Conservation (phyloP, 768 basidiomycete species). For the Boletus reticuloceps region DNA sequence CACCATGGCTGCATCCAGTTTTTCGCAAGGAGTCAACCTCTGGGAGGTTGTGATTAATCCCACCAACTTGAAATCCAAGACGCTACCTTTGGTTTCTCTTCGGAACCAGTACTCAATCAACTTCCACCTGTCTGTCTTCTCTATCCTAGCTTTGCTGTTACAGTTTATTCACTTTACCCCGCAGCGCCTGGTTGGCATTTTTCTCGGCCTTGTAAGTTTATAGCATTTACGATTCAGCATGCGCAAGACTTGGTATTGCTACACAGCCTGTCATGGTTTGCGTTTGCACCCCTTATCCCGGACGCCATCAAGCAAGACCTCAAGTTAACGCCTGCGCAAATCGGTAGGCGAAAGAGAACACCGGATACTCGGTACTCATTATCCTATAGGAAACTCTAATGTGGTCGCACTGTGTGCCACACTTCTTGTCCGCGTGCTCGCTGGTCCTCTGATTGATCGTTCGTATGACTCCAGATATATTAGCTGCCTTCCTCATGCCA, state of each 20-base stretch:
- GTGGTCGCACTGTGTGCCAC: conserved; percentile 47
- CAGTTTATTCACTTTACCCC: background rate
- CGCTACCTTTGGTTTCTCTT: conserved; percentile 1
- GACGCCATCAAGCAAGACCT: conserved; percentile 55
- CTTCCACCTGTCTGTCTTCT: conserved; percentile 4
- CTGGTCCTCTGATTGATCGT: conserved; percentile 52
- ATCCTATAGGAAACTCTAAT: conserved; percentile 43
- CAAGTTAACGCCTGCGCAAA: conserved; percentile 43
- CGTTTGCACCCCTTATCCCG: conserved; percentile 59
- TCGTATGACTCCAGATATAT: background rate
- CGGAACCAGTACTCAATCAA: conserved; percentile 5
- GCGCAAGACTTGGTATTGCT: background rate
- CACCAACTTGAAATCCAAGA: conserved; percentile 2
- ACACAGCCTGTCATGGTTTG: conserved; percentile 47
- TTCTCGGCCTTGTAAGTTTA: conserved; percentile 4
- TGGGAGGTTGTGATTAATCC: conserved; percentile 5
- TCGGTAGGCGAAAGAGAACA: conserved; percentile 29
- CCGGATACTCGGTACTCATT: background rate
- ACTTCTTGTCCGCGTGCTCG: conserved; percentile 43
- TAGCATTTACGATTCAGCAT: background rate
- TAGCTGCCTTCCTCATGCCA: background rate
- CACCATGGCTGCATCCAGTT: conserved; percentile 4
- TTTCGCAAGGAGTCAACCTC: conserved; percentile 3
- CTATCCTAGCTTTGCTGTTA: background rate
- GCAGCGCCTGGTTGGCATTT: conserved; percentile 3